Evolutionary conservation across 2,329 filamentous ascomycete genomes (phyloP), one percentile per base, ranked within the genome.

Genomic region (Zalaria sp.): DNA sequence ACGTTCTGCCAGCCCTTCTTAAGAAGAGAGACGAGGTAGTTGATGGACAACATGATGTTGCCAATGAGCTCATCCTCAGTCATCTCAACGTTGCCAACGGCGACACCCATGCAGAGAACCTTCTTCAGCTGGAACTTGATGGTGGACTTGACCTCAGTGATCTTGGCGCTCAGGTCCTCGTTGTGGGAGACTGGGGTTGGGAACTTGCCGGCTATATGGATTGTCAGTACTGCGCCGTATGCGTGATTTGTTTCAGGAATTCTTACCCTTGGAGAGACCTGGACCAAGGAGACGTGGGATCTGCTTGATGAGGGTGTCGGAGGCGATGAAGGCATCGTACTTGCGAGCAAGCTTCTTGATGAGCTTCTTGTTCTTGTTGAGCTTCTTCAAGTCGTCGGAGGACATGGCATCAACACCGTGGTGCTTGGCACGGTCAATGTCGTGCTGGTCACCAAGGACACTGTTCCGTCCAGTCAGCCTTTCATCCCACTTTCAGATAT

Each of bases 1-100:
- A 98, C 91, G 80, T 98, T 98, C 79, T 98, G 91, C 91, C 91
- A 98, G 68, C 91, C 91, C 85, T 98, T 98, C 87, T 98, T 98
- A 67, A 98, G 77, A 58, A 98, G 78, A 53, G 87, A 95, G 68
- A 98, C 89, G 54, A 98, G 81, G 81, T 98, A 98, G 84, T 98
- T 98, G 82, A 98, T 96, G 71, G 89, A 79, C 74, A 98, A 40
- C 91, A 98, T 98, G 73, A 96, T 88, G 83, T 98, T 98, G 65
- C 78, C 83, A 57, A 98, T 81, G 56, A 98, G 75, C 77, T 95
- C 85, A 64, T 98, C 91, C 73, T 86, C 74, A 53, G 1, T 83
- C 91, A 98, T 98, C 61, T 81, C 87, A 60, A 98, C 91, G 72
- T 98, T 94, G 66, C 91, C 91, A 63, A 98, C 85, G 59, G 91